Evolutionary conservation across 257 asterid species (phyloP), one percentile per base, ranked within the genome.

Genomic region (Primulina tabacum): DNA sequence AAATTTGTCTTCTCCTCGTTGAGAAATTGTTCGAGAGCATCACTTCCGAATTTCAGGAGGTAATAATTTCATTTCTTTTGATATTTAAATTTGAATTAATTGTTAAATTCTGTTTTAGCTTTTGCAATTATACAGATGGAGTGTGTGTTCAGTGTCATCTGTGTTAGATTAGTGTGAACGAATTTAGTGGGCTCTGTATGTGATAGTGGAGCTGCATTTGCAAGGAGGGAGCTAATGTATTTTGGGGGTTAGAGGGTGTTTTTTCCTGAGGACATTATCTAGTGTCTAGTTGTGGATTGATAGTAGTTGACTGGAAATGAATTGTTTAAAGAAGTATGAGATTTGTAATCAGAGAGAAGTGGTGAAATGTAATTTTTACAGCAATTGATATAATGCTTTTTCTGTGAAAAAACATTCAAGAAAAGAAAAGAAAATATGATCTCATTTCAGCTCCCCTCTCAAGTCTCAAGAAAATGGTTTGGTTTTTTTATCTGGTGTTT

Each of bases 31-130:
- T 69, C 75, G 33, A 71, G 55, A 67, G 77, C 77, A 8, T 66
- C 72, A 30, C 74, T 52, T 29, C 78, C n/a, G 53, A 59, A 67
- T 61, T 34, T 62, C 74, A 76, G 72, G 9, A 57, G 87, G 87
- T 80, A 60, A 52, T 24, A 28, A 26, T 72, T 68, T 62, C 47
- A 4, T 59, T 29, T 20, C n/a, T 3, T 57, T 68, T 62, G 5
- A 24, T 10, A 2, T 16, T 34, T 40, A n/a, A 34, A 47, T 11
- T 43, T 53, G 9, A 35, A 11, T 38, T 20, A 47, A 30, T 11
- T 30, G 4, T 29, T 3, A 57, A 58, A 18, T 28, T 26, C 29
- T 62, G 14, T 58, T 63, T 35, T n/a, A 2, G 3, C 53, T 6
- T 12, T 9, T 30, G 12, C 57, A 38, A 64, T 64, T 29, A 55